These are phyloP conservation scores for Microstegium vimineum DNA, from an alignment of 176 grass and related monocot species.

Conservation along the genomic window DNA sequence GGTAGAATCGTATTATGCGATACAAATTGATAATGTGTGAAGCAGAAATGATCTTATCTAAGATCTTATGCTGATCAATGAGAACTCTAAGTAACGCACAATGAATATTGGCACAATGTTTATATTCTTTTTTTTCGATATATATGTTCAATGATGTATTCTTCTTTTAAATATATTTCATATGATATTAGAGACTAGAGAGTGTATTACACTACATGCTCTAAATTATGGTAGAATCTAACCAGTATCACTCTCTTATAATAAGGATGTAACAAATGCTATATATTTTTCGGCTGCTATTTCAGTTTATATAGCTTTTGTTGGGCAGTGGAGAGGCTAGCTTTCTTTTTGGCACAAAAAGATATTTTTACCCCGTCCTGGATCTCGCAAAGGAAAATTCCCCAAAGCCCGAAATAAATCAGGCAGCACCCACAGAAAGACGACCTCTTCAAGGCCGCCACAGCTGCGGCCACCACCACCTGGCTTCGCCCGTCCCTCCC, in stretches of 20 bases:
- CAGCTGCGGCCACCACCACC: neutral
- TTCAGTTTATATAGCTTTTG: neutral
- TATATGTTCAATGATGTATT: too few species aligned
- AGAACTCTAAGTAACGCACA: too few species aligned
- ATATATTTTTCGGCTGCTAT: neutral
- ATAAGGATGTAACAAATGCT: neutral
- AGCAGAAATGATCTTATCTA: too few species aligned
- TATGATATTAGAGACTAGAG: too few species aligned
- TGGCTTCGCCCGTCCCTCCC: neutral
- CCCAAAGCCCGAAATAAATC: neutral
- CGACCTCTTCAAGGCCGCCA: conserved; percentile 5
- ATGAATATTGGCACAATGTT: too few species aligned
- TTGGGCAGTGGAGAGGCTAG: neutral
- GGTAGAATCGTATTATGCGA: too few species aligned
- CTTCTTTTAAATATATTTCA: too few species aligned
- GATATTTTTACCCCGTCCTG: neutral
- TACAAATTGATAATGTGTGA: too few species aligned
- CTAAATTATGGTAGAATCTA: neutral
- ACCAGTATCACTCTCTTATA: neutral
- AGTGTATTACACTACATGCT: too few species aligned
- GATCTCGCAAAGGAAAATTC: neutral
- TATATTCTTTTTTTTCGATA: too few species aligned
- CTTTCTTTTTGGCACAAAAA: neutral
- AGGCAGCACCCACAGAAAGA: neutral
- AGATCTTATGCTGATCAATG: too few species aligned